phyloP scores from a whole-genome alignment of 768 basidiomycete genomes.

The Phlebiopsis flavidoalba region DNA sequence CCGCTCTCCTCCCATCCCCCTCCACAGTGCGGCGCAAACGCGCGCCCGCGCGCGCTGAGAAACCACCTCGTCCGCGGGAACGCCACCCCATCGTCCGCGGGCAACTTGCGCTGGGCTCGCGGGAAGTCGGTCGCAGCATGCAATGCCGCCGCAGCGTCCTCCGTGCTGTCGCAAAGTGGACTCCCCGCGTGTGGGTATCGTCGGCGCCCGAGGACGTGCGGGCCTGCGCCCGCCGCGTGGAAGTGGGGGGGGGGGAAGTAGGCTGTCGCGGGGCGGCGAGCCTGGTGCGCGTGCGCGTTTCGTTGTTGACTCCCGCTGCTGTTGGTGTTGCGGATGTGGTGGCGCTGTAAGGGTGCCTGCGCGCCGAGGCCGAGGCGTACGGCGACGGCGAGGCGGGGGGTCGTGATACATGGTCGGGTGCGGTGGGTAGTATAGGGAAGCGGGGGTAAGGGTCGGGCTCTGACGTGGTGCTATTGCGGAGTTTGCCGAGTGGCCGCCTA shows the following conservation, averaged over 20 bases:
- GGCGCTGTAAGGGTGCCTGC: no score
- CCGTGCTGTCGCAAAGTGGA: conserved; percentile 81
- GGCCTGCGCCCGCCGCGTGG: conserved; percentile 43
- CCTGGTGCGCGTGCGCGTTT: conserved; percentile 27
- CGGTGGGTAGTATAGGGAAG: no score
- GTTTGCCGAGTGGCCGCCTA: no score
- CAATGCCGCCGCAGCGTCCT: conserved; percentile 66
- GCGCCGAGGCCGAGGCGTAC: no score
- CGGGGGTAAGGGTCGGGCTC: no score
- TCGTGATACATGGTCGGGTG: no score
- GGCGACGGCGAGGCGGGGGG: no score
- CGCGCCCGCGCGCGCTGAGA: conserved; percentile 41
- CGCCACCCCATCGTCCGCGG: conserved; percentile 27
- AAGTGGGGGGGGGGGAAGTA: no score
- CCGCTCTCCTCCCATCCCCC: conserved; percentile 8
- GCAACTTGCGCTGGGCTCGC: conserved; percentile 11
- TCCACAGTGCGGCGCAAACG: conserved; percentile 11
- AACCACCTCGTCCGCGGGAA: conserved; percentile 25
- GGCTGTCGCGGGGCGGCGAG: conserved; percentile 76
- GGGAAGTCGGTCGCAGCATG: conserved; percentile 46
- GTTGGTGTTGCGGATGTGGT: background rate
- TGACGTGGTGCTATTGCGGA: no score
- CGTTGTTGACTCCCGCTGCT: no score
- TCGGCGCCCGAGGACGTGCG: conserved; percentile 50
- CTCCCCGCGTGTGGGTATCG: conserved; percentile 52